Evolutionary conservation across 2,329 filamentous ascomycete genomes (phyloP), one percentile per base, ranked within the genome.

Genomic region (Juglanconis juglandina): DNA sequence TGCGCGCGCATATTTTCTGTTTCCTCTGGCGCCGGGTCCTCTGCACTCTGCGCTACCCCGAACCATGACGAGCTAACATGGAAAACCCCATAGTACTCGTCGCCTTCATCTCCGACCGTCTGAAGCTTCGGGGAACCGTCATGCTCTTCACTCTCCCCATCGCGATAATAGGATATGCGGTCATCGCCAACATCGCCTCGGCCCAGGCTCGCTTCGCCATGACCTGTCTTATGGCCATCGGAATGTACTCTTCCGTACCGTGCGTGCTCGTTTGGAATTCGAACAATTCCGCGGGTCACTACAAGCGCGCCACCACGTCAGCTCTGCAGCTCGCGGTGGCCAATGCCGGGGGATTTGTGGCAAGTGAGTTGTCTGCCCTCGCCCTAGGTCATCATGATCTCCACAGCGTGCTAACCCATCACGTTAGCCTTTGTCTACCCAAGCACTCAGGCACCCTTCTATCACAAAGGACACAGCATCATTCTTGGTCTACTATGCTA

Each of bases 211-310:
- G 85, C 55, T 89, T 88, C 65, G 85, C 79, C 44, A 88, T 88
- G 84, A 88, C 86, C 0, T 87, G 87, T 66, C 74, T 89, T 57
- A 87, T 88, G 84, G 84, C 86, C 0, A 82, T 81, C 0, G 87
- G 87, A 9, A 77, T 88, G 68, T 89, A 88, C 68, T 78, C 79
- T 50, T 84, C 82, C 47, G 84, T 88, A 0, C 86, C 87, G 0
- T 83, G 81, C 17, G 81, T 88, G 3, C 73, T 89, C 9, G 86
- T 82, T 1, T 89, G 87, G 86, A 82, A 86, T 63, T 83, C 83
- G 2, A 89, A 89, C 68, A 89, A 89, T 68, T 86, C 82, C 0
- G 85, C 86, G 0, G 86, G 84, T 0, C 87, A 90, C 68, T 90
- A 89, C 68, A 90, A 90, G 70, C 76, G 87, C 13, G 87, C 88